Evolutionary conservation across 2,329 filamentous ascomycete genomes (phyloP).

Genomic region (Colletotrichum cordylinicola): DNA sequence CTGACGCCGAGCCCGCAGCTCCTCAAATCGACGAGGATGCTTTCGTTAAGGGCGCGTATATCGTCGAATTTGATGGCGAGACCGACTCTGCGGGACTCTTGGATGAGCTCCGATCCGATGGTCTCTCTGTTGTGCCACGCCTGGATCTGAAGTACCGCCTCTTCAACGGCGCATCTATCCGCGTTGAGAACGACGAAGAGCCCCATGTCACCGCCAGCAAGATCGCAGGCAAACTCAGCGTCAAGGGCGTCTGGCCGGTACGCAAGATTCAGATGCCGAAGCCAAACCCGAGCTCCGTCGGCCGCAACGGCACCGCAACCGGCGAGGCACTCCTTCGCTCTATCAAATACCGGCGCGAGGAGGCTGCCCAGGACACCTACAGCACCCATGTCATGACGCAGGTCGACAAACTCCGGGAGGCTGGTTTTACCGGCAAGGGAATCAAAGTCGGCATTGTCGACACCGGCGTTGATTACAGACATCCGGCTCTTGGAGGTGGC

Average conservation of each 20-base stretch:
- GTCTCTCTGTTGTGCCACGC: conserved; percentile 24
- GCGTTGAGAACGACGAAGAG: conserved; percentile 29
- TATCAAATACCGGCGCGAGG: background rate
- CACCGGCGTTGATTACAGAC: conserved; percentile 51
- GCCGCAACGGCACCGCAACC: conserved; percentile 20
- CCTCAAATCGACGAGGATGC: background rate
- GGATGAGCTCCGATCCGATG: conserved; percentile 20
- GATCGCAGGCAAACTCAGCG: conserved; percentile 27
- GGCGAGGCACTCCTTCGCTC: conserved; percentile 1
- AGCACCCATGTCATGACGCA: conserved; percentile 36
- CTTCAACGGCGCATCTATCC: conserved; percentile 31
- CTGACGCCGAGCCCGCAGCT: background rate
- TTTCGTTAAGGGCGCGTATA: conserved; percentile 28
- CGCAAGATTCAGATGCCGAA: conserved; percentile 25
- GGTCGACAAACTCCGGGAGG: conserved; percentile 44
- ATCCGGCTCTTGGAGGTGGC: conserved; percentile 57
- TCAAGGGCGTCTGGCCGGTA: conserved; percentile 36
- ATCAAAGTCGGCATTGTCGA: conserved; percentile 48
- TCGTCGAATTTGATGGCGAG: conserved; percentile 28
- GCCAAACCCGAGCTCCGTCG: conserved; percentile 16
- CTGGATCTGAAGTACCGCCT: conserved; percentile 26
- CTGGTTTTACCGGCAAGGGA: conserved; percentile 51
- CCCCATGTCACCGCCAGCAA: conserved; percentile 25
- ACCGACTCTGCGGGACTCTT: conserved; percentile 21
- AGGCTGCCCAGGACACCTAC: conserved; percentile 12